A percentile compares a stretch with the other conserved stretches of the same genome.
phyloP scores from a whole-genome alignment of 495 filamentous ascomycete genomes.

The Neurospora sublineolata region DNA sequence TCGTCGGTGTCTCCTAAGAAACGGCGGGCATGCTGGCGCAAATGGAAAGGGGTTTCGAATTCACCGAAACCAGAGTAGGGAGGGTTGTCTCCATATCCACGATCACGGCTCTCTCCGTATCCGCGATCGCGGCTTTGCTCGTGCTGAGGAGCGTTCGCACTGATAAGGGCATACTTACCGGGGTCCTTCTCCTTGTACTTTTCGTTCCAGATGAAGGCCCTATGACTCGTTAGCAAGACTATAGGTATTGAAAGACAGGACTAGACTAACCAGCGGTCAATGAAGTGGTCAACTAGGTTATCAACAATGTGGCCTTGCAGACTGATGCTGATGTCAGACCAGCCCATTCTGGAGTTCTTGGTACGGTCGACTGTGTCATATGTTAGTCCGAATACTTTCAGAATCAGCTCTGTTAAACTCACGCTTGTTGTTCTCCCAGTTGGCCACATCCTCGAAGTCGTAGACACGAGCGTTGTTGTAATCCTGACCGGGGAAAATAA shows the following conservation, averaged over 20 bases:
- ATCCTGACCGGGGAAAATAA: conserved; percentile 83
- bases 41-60: not conserved
- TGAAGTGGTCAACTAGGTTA: conserved; percentile 69
- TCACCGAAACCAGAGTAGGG: not conserved
- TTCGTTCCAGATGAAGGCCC: conserved; percentile 77
- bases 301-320: conserved; percentile 69
- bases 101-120: not conserved
- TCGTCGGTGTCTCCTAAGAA: conserved; percentile 19
- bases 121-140: not conserved
- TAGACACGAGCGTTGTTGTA: conserved; percentile 85
- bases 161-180: conserved; percentile 38
- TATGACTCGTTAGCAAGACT: not conserved
- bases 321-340: conserved; percentile 80
- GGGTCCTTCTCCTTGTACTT: conserved; percentile 66
- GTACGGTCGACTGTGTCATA: conserved; percentile 51
- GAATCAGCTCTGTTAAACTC: not conserved
- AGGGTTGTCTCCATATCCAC: not conserved
- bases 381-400: conserved; percentile 8
- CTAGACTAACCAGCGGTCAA: conserved; percentile 50
- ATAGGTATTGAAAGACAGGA: not conserved
- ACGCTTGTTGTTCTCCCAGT: conserved; percentile 78
- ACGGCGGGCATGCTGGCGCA: conserved; percentile 8
- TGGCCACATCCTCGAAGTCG: conserved; percentile 75
- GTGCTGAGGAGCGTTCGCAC: not conserved
- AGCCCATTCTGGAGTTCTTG: conserved; percentile 78